phyloP scores from a whole-genome alignment of 805 yeast genomes.

The Cyberlindnera americana region DNA sequence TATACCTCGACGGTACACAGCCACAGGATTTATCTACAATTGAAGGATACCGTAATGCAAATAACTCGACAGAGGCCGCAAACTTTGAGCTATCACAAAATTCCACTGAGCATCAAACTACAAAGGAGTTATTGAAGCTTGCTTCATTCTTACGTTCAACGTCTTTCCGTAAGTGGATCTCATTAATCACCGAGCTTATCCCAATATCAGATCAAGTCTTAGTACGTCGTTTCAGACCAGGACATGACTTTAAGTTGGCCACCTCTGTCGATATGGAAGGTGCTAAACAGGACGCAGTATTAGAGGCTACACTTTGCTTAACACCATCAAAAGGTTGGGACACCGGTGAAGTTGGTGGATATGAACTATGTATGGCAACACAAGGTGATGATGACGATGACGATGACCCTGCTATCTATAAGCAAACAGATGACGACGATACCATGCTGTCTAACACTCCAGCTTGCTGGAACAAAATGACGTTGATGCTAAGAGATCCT shows the following conservation, averaged over 20 bases:
- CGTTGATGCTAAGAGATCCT: constrained; percentile 76
- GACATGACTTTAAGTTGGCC: constrained; percentile 89
- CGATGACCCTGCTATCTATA: constrained; percentile 82
- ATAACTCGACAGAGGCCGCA: constrained; percentile 49
- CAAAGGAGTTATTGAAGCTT: constrained; percentile 46
- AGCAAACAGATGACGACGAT: constrained; percentile 57
- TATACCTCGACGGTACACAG: constrained; percentile 72
- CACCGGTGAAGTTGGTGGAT: constrained; percentile 89
- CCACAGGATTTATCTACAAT: constrained; percentile 28
- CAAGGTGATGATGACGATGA: constrained; percentile 42
- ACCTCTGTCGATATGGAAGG: constrained; percentile 44
- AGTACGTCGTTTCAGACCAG: constrained; percentile 89
- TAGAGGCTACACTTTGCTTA: constrained; percentile 79
- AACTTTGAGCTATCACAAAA: constrained; percentile 42
- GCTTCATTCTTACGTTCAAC: constrained; percentile 56
- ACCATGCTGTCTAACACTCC: constrained; percentile 75
- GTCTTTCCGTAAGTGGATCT: constrained; percentile 69
- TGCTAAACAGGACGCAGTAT: constrained; percentile 33
- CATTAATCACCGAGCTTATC: constrained; percentile 54
- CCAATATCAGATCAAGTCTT: constrained; percentile 65
- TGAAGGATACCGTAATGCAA: constrained; percentile 29
- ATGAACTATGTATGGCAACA: constrained; percentile 80
- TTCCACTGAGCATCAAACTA: constrained; percentile 28
- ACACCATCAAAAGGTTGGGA: constrained; percentile 88
- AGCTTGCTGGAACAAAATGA: constrained; percentile 80